Evolutionary conservation across 2,329 filamentous ascomycete genomes (phyloP).

Genomic region (Albifimbria verrucaria): DNA sequence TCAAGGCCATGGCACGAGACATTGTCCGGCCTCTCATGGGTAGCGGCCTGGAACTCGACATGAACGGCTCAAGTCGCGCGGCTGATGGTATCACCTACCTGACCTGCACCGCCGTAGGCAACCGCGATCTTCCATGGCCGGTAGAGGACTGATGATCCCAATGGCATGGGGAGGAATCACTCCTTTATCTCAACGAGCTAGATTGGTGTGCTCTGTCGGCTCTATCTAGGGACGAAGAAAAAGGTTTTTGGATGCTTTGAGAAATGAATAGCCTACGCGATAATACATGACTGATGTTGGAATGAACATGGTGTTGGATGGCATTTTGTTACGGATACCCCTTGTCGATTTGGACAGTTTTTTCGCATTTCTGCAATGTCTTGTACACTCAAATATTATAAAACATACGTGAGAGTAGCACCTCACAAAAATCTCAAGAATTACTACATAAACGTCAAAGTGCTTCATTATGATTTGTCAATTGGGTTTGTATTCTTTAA

Average conservation of each 20-base stretch:
- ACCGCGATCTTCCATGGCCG: slow-evolving; percentile 49
- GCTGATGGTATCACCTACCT: slow-evolving; percentile 45
- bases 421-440: too few species aligned
- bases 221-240: background rate
- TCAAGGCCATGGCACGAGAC: slow-evolving; percentile 80
- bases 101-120: slow-evolving; percentile 47
- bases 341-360: slow-evolving; percentile 15
- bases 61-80: slow-evolving; percentile 39
- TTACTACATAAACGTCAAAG: too few species aligned
- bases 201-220: too few species aligned
- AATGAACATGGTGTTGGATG: slow-evolving; percentile 15
- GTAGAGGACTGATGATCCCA: slow-evolving; percentile 28
- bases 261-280: background rate
- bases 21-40: slow-evolving; percentile 82
- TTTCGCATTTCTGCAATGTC: slow-evolving; percentile 6
- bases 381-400: too few species aligned
- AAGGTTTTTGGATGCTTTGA: too few species aligned
- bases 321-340: slow-evolving; percentile 19
- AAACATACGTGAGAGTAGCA: too few species aligned
- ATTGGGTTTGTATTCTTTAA: too few species aligned
- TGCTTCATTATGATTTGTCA: too few species aligned
- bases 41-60: slow-evolving; percentile 78
- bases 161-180: too few species aligned
- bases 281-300: slow-evolving; percentile 8
- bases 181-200: too few species aligned